A percentile compares a stretch with the other conserved stretches of the same genome.
These are phyloP conservation scores for Rosa hybrid DNA, from an alignment of 331 rosid genomes.

Conservation along the genomic window DNA sequence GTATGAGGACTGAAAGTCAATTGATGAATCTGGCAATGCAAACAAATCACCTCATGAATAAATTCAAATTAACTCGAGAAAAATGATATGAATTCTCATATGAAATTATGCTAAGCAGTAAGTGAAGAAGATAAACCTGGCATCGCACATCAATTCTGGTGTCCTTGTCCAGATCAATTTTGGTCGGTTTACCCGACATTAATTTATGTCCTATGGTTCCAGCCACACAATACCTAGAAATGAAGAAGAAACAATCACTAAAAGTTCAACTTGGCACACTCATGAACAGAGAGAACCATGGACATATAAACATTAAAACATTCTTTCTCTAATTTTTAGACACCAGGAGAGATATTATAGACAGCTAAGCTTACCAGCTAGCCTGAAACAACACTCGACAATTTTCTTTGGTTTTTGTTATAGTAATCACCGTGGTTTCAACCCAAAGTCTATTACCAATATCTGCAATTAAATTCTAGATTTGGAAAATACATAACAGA, in stretches of 20 bases:
- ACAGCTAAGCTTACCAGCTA: not conserved
- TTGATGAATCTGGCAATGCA: conserved; percentile 77
- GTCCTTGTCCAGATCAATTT: conserved; percentile 70
- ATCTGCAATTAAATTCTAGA: not conserved
- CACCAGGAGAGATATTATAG: not conserved
- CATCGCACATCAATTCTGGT: conserved; percentile 74
- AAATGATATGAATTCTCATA: not conserved
- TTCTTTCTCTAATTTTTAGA: not conserved
- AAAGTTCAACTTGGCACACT: not conserved
- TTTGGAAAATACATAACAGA: not conserved
- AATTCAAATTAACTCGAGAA: not conserved
- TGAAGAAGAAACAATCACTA: not conserved
- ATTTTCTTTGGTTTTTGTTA: not conserved
- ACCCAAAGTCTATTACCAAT: no score
- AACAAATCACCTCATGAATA: conserved; percentile 12
- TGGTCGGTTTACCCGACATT: conserved; percentile 73
- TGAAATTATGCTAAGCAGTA: not conserved
- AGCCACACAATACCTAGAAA: conserved; percentile 72
- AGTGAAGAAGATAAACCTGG: conserved; percentile 57
- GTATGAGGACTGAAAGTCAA: conserved; percentile 95
- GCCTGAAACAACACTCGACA: not conserved
- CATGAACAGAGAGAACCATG: not conserved
- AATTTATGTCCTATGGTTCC: conserved; percentile 90
- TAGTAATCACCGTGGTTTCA: not conserved
- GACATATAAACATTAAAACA: not conserved